Evolutionary conservation across 805 yeast genomes (phyloP).

Genomic region (Candida ponderosae): DNA sequence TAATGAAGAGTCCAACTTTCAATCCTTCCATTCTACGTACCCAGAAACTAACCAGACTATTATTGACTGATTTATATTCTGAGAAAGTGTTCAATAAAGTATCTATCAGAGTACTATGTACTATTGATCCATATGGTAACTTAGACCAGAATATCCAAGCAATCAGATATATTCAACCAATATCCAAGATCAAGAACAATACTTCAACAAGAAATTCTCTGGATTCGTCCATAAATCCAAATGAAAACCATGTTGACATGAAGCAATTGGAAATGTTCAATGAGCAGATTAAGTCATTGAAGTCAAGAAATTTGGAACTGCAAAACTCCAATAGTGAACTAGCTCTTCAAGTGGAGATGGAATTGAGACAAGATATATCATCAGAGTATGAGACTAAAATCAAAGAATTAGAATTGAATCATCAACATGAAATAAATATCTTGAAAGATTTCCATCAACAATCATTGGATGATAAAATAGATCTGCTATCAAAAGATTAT

Average conservation of each 20-base stretch:
- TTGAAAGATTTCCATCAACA: constrained; percentile 20
- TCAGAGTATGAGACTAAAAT: constrained; percentile 26
- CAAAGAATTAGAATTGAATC: constrained; percentile 27
- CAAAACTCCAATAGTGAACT: constrained; percentile 17
- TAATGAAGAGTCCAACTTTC: constrained; percentile 29
- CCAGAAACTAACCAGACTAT: constrained; percentile 39
- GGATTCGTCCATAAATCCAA: constrained; percentile 7
- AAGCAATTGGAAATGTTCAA: constrained; percentile 5
- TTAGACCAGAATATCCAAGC: constrained; percentile 13
- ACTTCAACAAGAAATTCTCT: constrained; percentile 12
- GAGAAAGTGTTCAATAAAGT: neutral
- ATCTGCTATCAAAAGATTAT: constrained; percentile 23
- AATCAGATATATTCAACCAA: constrained; percentile 20
- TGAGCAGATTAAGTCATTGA: constrained; percentile 14
- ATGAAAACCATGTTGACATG: constrained; percentile 3
- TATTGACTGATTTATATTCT: constrained; percentile 32
- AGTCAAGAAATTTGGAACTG: constrained; percentile 9
- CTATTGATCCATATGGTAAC: constrained; percentile 18
- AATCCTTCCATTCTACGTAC: constrained; percentile 37
- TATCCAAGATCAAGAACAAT: constrained; percentile 14
- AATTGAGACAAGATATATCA: constrained; percentile 21
- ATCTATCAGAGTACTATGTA: constrained; percentile 15
- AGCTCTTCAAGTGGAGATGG: constrained; percentile 19
- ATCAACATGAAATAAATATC: constrained; percentile 24
- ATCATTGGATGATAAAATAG: constrained; percentile 23